These are phyloP conservation scores for Fraxinus americana DNA, from an alignment of 257 asterid species.

Conservation along the genomic window DNA sequence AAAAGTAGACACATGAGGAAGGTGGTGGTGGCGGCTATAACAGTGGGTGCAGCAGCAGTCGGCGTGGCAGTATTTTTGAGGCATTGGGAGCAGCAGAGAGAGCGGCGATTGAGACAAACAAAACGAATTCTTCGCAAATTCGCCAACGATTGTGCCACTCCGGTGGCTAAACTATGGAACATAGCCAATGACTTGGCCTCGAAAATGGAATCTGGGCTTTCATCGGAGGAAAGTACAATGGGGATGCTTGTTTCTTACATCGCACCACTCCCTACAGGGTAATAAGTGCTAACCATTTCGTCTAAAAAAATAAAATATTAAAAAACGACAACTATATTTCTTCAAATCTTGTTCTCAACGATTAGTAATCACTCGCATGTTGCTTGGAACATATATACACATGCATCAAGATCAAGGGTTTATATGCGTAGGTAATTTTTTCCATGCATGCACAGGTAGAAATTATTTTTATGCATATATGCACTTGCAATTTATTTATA, in stretches of 20 bases:
- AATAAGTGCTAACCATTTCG: not conserved
- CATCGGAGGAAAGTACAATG: slow-evolving; percentile 30
- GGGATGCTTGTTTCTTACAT: slow-evolving; percentile 51
- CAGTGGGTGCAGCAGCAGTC: slow-evolving; percentile 45
- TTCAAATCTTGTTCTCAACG: not conserved
- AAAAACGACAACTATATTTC: too few species aligned
- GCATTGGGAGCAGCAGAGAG: slow-evolving; percentile 48
- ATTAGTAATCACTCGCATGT: too few species aligned
- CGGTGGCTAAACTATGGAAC: slow-evolving; percentile 60
- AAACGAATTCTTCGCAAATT: slow-evolving; percentile 60
- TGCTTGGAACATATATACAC: not conserved
- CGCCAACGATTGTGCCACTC: slow-evolving; percentile 64
- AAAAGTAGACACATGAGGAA: slow-evolving; percentile 43
- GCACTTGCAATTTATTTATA: not conserved
- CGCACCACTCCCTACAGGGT: slow-evolving; percentile 70
- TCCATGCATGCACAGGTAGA: not conserved
- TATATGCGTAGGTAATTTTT: not conserved
- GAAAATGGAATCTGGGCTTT: slow-evolving; percentile 51
- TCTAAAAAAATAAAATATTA: not conserved
- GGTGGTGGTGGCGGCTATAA: slow-evolving; percentile 42
- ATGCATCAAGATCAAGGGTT: not conserved
- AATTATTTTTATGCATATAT: too few species aligned
- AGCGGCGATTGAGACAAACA: slow-evolving; percentile 52
- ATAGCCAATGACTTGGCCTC: slow-evolving; percentile 56
- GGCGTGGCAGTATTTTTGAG: slow-evolving; percentile 41